A percentile compares a stretch with the other conserved stretches of the same genome.
Conservation (phyloP, 192 early-diverging fungal genomes). For the Rhizoclosmatium sp. region DNA sequence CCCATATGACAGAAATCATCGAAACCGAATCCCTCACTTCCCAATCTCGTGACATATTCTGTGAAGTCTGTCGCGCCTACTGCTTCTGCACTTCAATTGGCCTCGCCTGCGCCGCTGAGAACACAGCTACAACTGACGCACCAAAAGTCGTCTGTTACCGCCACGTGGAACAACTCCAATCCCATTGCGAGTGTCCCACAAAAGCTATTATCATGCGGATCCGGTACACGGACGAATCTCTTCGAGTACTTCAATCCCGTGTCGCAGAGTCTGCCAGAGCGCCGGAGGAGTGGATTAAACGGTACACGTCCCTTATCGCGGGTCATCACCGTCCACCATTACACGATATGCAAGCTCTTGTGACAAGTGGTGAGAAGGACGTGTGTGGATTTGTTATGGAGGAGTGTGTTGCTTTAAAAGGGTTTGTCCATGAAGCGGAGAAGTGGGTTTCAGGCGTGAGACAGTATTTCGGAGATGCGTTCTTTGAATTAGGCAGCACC, state of each 20-base stretch:
- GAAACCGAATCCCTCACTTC: constrained; percentile 24
- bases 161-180: constrained; percentile 61
- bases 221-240: constrained; percentile 61
- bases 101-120: neutral
- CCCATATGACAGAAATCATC: constrained; percentile 25
- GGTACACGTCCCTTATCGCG: constrained; percentile 25
- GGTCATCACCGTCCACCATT: constrained; percentile 44
- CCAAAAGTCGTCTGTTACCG: constrained; percentile 70
- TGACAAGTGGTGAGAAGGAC: constrained; percentile 31
- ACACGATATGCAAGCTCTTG: constrained; percentile 41
- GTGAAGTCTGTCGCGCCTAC: constrained; percentile 50
- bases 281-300: constrained; percentile 44
- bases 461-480: constrained; percentile 5
- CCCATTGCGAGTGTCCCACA: constrained; percentile 55
- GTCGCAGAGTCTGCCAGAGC: constrained; percentile 28
- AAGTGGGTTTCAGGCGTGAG: constrained; percentile 46
- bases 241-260: constrained; percentile 43
- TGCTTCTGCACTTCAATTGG: constrained; percentile 36
- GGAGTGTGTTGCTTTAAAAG: constrained; percentile 39
- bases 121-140: constrained; percentile 47
- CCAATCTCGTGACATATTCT: constrained; percentile 43
- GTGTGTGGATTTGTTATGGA: constrained; percentile 38
- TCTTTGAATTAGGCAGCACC: neutral
- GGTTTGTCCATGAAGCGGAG: constrained; percentile 41
- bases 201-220: constrained; percentile 49